Conservation (phyloP, 805 yeast genomes). For the Candida patagonica region DNA sequence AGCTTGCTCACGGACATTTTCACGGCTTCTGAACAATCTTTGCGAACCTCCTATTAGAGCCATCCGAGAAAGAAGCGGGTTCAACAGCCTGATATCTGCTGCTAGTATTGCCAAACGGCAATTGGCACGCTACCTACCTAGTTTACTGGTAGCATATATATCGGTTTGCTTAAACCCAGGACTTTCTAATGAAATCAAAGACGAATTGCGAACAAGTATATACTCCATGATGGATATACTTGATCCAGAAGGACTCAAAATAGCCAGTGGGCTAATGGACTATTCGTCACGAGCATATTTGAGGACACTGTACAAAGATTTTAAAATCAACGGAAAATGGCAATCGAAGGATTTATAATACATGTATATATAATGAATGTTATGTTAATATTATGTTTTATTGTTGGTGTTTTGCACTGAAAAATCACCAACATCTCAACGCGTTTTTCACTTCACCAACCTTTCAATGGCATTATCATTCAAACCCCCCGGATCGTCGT, state of each 20-base stretch:
- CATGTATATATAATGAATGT: neutral
- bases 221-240: constrained; percentile 60
- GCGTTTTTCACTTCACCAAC: constrained; percentile 2
- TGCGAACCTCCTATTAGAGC: constrained; percentile 57
- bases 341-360: constrained; percentile 36
- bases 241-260: constrained; percentile 54
- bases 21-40: constrained; percentile 54
- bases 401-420: neutral
- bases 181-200: constrained; percentile 39
- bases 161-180: constrained; percentile 41
- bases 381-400: neutral
- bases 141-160: constrained; percentile 51
- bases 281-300: constrained; percentile 58
- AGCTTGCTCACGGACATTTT: constrained; percentile 38
- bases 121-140: constrained; percentile 54
- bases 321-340: constrained; percentile 78
- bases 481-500: constrained; percentile 3
- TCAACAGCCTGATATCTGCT: constrained; percentile 42
- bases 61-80: constrained; percentile 22
- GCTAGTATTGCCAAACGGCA: constrained; percentile 47
- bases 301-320: constrained; percentile 59
- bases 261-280: constrained; percentile 59
- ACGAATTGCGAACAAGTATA: constrained; percentile 44
- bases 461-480: constrained; percentile 8
- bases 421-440: neutral